A percentile compares a stretch with the other conserved stretches of the same genome.
Evolutionary conservation across 129 eudicot genomes (phyloP).

Genomic region (Smallanthus sonchifolius): DNA sequence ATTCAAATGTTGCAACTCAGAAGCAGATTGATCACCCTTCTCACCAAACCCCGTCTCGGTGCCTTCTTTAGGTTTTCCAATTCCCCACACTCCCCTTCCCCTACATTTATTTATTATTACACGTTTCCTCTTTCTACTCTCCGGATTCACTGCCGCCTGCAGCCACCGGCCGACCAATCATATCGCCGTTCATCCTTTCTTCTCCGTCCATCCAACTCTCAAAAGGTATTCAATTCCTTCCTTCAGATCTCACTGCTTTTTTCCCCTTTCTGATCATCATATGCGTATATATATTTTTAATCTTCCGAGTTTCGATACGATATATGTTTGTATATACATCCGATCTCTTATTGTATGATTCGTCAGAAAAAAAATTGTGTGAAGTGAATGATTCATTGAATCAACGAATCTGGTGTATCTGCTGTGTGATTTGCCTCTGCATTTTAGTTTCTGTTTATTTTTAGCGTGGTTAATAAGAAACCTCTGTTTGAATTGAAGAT

Average conservation of each 20-base stretch:
- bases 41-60: constrained; percentile 16
- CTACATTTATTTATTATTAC: not conserved
- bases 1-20: not conserved
- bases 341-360: not conserved
- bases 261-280: not conserved
- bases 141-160: constrained; percentile 19
- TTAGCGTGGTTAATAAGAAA: not conserved
- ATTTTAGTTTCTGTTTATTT: not conserved
- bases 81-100: not conserved
- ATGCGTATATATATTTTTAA: not conserved
- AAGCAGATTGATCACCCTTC: constrained; percentile 15
- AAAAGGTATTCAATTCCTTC: constrained; percentile 6
- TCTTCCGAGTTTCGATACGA: no score
- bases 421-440: not conserved
- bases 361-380: not conserved
- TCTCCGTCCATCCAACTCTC: not conserved
- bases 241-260: not conserved
- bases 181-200: not conserved
- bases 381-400: not conserved
- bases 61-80: not conserved
- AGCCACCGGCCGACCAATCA: constrained; percentile 8
- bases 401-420: not conserved
- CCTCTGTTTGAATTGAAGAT: not conserved
- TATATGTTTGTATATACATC: not conserved
- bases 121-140: not conserved